These are phyloP conservation scores for Seiridium unicorne DNA, from an alignment of 2,329 filamentous ascomycete genomes.

Conservation along the genomic window DNA sequence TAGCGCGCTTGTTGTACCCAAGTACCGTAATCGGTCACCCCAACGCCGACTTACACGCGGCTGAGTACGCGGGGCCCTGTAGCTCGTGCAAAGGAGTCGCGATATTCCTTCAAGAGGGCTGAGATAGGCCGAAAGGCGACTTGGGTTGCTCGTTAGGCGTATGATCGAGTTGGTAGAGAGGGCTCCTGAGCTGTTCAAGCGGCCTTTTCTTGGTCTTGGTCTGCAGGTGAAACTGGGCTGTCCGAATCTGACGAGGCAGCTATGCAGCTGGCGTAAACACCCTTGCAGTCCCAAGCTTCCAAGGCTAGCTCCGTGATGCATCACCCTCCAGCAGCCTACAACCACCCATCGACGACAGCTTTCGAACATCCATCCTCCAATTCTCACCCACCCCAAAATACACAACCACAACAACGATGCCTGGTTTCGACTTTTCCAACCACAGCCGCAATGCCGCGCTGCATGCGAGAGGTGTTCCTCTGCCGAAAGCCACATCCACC, in stretches of 20 bases:
- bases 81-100: too few species aligned
- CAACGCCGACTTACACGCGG: not conserved
- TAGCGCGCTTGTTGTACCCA: not conserved
- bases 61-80: too few species aligned
- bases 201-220: not conserved
- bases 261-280: slow-evolving; percentile 5
- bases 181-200: not conserved
- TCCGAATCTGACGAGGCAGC: not conserved
- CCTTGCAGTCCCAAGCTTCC: not conserved
- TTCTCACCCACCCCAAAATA: not conserved
- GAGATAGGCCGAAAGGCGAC: too few species aligned
- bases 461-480: slow-evolving; percentile 87
- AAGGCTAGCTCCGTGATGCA: slow-evolving; percentile 3
- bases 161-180: not conserved
- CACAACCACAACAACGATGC: slow-evolving; percentile 61
- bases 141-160: not conserved
- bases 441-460: slow-evolving; percentile 98
- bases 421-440: slow-evolving; percentile 99
- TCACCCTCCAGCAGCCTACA: slow-evolving; percentile 1
- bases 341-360: too few species aligned
- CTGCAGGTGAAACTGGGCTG: not conserved
- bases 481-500: slow-evolving; percentile 97
- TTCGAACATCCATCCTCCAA: not conserved
- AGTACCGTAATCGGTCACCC: not conserved
- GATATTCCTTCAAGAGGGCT: too few species aligned